These are phyloP conservation scores for Tanozyma kutaoensis DNA, from an alignment of 805 yeast genomes.

Conservation along the genomic window DNA sequence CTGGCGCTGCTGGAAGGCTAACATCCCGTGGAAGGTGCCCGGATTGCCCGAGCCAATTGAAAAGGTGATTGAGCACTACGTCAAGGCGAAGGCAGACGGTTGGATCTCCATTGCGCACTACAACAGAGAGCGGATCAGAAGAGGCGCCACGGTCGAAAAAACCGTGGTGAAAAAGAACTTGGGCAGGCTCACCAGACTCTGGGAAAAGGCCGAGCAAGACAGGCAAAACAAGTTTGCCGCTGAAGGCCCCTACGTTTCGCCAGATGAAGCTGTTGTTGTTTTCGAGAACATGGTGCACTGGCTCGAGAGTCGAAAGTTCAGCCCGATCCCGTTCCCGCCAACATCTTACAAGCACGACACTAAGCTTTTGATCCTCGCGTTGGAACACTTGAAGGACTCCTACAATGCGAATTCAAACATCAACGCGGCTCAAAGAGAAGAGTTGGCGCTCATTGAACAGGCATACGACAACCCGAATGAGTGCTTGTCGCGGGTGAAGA, in stretches of 20 bases:
- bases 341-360: slow-evolving; percentile 87
- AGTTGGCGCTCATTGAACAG: slow-evolving; percentile 83
- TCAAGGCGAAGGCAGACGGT: slow-evolving; percentile 92
- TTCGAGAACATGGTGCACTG: slow-evolving; percentile 84
- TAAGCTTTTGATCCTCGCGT: slow-evolving; percentile 74
- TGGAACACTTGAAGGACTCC: slow-evolving; percentile 76
- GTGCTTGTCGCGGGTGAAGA: slow-evolving; percentile 72
- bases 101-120: slow-evolving; percentile 92
- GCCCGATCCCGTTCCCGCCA: slow-evolving; percentile 91
- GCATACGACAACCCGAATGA: slow-evolving; percentile 98
- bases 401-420: slow-evolving; percentile 56
- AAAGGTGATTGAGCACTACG: slow-evolving; percentile 74
- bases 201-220: slow-evolving; percentile 89
- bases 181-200: slow-evolving; percentile 81
- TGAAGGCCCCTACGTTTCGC: slow-evolving; percentile 77
- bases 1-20: slow-evolving; percentile 99
- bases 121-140: slow-evolving; percentile 76
- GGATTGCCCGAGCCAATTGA: slow-evolving; percentile 90
- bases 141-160: slow-evolving; percentile 90
- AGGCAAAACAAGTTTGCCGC: slow-evolving; percentile 68
- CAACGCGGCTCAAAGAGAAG: slow-evolving; percentile 83
- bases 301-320: slow-evolving; percentile 73
- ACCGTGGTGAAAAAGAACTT: slow-evolving; percentile 88
- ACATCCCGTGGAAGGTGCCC: slow-evolving; percentile 95
- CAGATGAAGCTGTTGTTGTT: slow-evolving; percentile 79